phyloP scores from a whole-genome alignment of 2,329 filamentous ascomycete genomes.

The Aspergillus amoenus region DNA sequence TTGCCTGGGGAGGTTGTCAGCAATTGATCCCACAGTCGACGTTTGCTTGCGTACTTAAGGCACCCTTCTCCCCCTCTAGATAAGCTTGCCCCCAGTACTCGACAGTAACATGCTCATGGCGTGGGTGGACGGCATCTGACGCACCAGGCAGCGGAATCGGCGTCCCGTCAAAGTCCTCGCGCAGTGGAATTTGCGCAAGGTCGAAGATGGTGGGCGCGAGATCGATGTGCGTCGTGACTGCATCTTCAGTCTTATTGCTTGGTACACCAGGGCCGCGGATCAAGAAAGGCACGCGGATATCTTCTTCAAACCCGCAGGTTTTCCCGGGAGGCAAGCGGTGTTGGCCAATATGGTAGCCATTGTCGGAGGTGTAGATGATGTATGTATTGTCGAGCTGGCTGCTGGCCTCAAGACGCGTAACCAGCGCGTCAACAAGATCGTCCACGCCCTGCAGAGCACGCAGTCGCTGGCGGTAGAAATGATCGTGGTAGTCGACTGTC shows the following conservation, averaged over 20 bases:
- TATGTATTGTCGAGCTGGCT: slow-evolving; percentile 52
- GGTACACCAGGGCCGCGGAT: slow-evolving; percentile 11
- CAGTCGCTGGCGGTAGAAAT: slow-evolving; percentile 51
- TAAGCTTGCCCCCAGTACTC: slow-evolving; percentile 54
- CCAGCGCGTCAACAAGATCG: slow-evolving; percentile 50
- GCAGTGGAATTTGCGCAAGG: slow-evolving; percentile 34
- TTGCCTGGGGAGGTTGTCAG: background rate
- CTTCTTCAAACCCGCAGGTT: slow-evolving; percentile 50
- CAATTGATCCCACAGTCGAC: background rate
- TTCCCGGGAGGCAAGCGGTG: slow-evolving; percentile 60
- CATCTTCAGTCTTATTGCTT: background rate
- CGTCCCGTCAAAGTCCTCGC: slow-evolving; percentile 55
- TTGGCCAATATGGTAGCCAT: slow-evolving; percentile 60
- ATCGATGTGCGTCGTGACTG: slow-evolving; percentile 37
- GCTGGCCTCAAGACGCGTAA: slow-evolving; percentile 41
- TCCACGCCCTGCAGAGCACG: slow-evolving; percentile 54
- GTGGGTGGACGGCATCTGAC: slow-evolving; percentile 7
- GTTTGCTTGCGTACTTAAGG: background rate
- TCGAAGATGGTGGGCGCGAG: slow-evolving; percentile 59
- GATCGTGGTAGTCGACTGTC: slow-evolving; percentile 51
- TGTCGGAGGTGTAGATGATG: slow-evolving; percentile 60
- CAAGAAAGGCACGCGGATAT: slow-evolving; percentile 13
- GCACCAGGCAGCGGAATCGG: slow-evolving; percentile 45
- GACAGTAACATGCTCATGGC: slow-evolving; percentile 56
- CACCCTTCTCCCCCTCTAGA: slow-evolving; percentile 11